phyloP scores from a whole-genome alignment of 2,329 filamentous ascomycete species.

The Lecanicillium sp. region DNA sequence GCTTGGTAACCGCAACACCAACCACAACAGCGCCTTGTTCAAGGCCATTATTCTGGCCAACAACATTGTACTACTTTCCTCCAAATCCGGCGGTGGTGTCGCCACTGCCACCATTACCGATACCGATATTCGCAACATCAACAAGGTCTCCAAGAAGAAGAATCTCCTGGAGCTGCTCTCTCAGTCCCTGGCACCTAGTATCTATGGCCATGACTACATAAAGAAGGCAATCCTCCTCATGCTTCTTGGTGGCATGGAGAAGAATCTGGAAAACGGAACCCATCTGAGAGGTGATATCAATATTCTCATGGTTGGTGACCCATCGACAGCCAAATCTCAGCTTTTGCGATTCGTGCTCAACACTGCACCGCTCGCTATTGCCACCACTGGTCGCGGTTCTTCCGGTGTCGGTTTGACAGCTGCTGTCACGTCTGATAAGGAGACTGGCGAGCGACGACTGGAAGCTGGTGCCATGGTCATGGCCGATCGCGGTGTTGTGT shows the following conservation, averaged over 20 bases:
- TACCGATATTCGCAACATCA: conserved; percentile 96
- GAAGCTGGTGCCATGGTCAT: conserved; percentile 99
- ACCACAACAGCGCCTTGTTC: conserved; percentile 85
- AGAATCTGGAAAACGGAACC: conserved; percentile 96
- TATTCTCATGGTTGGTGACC: conserved; percentile 97
- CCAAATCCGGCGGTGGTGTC: conserved; percentile 90
- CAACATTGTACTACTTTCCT: conserved; percentile 88
- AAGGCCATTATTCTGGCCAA: conserved; percentile 91
- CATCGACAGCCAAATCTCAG: conserved; percentile 98
- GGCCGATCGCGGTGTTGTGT: conserved; percentile 91
- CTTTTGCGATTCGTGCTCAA: conserved; percentile 94
- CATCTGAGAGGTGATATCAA: conserved; percentile 98
- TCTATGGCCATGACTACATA: conserved; percentile 94
- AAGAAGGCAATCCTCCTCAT: conserved; percentile 96
- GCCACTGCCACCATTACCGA: conserved; percentile 90
- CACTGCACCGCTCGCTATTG: conserved; percentile 91
- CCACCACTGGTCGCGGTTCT: conserved; percentile 91
- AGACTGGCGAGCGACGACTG: conserved; percentile 88
- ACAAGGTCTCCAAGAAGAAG: conserved; percentile 91
- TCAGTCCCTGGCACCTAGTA: conserved; percentile 90
- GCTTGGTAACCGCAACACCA: conserved; percentile 87
- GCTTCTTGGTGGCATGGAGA: conserved; percentile 93
- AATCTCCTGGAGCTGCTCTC: conserved; percentile 89
- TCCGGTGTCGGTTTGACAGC: conserved; percentile 97
- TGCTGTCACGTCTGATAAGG: conserved; percentile 92